Conservation (phyloP, 352 stramenopile species). For the Phytophthora fragariaefolia region DNA sequence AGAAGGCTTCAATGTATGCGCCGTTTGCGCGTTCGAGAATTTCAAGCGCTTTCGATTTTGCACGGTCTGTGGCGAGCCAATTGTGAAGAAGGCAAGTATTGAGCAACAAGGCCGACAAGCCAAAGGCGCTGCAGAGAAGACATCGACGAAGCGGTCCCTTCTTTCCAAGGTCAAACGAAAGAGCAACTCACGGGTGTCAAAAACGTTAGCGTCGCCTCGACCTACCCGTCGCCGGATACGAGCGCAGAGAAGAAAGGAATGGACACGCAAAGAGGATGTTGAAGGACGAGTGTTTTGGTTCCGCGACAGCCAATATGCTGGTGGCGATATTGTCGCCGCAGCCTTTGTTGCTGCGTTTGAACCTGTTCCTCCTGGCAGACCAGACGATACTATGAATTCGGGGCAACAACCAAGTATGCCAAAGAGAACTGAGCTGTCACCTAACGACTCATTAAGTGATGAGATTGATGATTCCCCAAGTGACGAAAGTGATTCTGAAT, state of each 20-base stretch:
- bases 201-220: neutral
- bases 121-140: neutral
- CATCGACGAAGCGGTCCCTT: conserved; percentile 2
- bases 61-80: conserved; percentile 30
- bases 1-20: conserved; percentile 38
- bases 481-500: conserved; percentile 4
- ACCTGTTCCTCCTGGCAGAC: too few species aligned
- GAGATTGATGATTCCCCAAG: too few species aligned
- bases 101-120: conserved; percentile 1
- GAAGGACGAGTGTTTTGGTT: conserved; percentile 33
- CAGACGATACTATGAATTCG: too few species aligned
- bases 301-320: conserved; percentile 11
- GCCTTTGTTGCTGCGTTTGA: conserved; percentile 24
- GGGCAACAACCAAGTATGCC: too few species aligned
- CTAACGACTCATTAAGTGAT: too few species aligned
- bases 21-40: conserved; percentile 47
- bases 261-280: conserved; percentile 37
- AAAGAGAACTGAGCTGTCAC: too few species aligned
- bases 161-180: conserved; percentile 6
- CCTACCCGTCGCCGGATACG: conserved; percentile 4
- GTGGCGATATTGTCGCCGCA: neutral
- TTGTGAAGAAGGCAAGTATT: conserved; percentile 11
- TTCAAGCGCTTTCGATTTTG: conserved; percentile 45
- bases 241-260: conserved; percentile 38
- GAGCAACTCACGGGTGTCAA: neutral